These are phyloP conservation scores for Scheffersomyces stipitis DNA, from an alignment of 805 yeast species.

Conservation along the genomic window DNA sequence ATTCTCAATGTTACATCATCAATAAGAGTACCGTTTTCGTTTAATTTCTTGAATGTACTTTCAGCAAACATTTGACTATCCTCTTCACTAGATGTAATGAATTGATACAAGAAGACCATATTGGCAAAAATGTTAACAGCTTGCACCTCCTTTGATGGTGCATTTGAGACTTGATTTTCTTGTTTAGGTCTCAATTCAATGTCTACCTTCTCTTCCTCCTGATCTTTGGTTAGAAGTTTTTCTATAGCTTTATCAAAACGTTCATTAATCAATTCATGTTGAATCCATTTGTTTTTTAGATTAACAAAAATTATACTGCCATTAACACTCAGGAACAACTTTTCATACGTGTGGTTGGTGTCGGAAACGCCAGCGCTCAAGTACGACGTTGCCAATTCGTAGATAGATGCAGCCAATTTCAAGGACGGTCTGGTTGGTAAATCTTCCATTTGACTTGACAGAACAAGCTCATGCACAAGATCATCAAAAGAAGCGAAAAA, in stretches of 20 bases:
- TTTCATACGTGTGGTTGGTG: slow-evolving; percentile 12
- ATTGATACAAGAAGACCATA: slow-evolving; percentile 20
- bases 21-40: too few relatives aligned
- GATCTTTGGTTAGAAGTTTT: neutral
- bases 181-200: slow-evolving; percentile 1
- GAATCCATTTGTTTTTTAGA: slow-evolving; percentile 35
- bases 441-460: slow-evolving; percentile 3
- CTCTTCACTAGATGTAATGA: too few relatives aligned
- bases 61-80: too few relatives aligned
- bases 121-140: slow-evolving; percentile 16
- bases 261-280: slow-evolving; percentile 9
- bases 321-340: slow-evolving; percentile 20
- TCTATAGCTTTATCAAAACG: slow-evolving; percentile 2
- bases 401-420: slow-evolving; percentile 17
- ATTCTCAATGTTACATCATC: slow-evolving; percentile 17
- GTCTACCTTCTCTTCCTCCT: neutral
- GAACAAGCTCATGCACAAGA: too few relatives aligned
- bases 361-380: neutral
- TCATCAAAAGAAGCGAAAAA: neutral
- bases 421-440: slow-evolving; percentile 17
- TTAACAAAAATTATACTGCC: slow-evolving; percentile 16
- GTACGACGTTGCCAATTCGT: slow-evolving; percentile 12
- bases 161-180: slow-evolving; percentile 3
- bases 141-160: slow-evolving; percentile 2
- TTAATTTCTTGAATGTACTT: too few relatives aligned